Evolutionary conservation across 495 filamentous ascomycete genomes (phyloP).

Genomic region (Ascodesmis nigricans): DNA sequence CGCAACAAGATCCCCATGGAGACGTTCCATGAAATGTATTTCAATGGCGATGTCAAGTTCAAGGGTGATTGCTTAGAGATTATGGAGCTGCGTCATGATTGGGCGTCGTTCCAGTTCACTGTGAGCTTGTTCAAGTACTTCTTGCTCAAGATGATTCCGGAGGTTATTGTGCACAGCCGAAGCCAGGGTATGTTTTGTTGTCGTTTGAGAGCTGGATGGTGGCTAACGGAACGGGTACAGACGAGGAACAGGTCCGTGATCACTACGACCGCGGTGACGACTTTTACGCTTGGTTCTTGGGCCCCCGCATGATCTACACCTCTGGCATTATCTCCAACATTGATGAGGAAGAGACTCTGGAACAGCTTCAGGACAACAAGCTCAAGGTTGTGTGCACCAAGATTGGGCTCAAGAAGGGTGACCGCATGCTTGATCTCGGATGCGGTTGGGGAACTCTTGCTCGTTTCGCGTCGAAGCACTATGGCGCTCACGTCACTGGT

Average conservation of each 20-base stretch:
- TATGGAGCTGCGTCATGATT: conserved; percentile 69
- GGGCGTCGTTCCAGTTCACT: conserved; percentile 68
- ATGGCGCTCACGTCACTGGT: conserved; percentile 55
- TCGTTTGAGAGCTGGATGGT: not conserved
- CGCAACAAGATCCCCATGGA: conserved; percentile 63
- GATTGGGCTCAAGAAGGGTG: conserved; percentile 47
- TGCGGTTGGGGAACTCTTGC: conserved; percentile 77
- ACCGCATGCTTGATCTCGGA: conserved; percentile 59
- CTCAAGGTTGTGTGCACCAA: conserved; percentile 69
- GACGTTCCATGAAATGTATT: conserved; percentile 80
- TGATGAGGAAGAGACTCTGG: conserved; percentile 51
- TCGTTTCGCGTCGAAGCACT: conserved; percentile 56
- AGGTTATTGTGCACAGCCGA: conserved; percentile 57
- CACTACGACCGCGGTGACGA: conserved; percentile 79
- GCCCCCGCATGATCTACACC: conserved; percentile 80
- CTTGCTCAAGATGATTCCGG: conserved; percentile 47
- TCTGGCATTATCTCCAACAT: conserved; percentile 61
- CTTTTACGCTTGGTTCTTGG: conserved; percentile 76
- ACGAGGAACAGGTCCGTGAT: conserved; percentile 71
- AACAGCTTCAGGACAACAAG: conserved; percentile 81
- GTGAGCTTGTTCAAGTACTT: conserved; percentile 44
- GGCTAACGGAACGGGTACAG: conserved; percentile 23
- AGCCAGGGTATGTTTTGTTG: conserved; percentile 35
- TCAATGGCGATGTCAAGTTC: conserved; percentile 65
- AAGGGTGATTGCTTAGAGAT: conserved; percentile 63